A percentile compares a stretch with the other conserved stretches of the same genome.
These are phyloP conservation scores for Curvularia sp. DNA, from an alignment of 2,329 filamentous ascomycete species.

Conservation along the genomic window DNA sequence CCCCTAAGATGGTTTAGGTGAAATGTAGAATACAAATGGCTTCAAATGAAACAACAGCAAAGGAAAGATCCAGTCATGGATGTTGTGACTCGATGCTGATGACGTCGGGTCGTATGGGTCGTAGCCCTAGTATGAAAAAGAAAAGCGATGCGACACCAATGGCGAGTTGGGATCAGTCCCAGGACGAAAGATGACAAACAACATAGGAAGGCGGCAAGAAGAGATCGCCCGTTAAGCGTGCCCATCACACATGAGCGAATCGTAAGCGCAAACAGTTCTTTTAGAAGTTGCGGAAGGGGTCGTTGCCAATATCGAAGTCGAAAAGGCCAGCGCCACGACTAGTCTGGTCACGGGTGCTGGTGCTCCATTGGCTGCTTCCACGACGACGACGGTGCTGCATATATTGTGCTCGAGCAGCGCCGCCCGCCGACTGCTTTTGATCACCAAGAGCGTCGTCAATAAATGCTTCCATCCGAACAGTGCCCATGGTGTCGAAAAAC, in stretches of 20 bases:
- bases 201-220: constrained; percentile 12
- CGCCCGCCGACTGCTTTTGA: constrained; percentile 20
- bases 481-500: constrained; percentile 87
- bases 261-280: constrained; percentile 14
- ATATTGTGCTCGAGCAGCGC: constrained; percentile 27
- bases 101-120: constrained; percentile 14
- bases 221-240: constrained; percentile 18
- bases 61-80: constrained; percentile 2
- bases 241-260: constrained; percentile 19
- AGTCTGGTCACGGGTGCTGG: constrained; percentile 40
- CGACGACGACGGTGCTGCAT: constrained; percentile 41
- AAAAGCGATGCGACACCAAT: neutral
- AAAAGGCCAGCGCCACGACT: constrained; percentile 41
- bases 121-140: constrained; percentile 6
- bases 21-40: constrained; percentile 7
- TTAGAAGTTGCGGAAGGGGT: constrained; percentile 50
- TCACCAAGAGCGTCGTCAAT: constrained; percentile 64
- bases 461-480: constrained; percentile 96
- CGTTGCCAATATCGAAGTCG: constrained; percentile 43
- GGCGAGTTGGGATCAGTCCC: constrained; percentile 1
- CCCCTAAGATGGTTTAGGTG: constrained; percentile 11
- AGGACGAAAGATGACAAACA: constrained; percentile 13
- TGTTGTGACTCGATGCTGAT: constrained; percentile 4
- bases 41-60: constrained; percentile 4
- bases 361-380: constrained; percentile 49